phyloP scores from a whole-genome alignment of 1,139 yeast genomes.

The Taphrina confusa region DNA sequence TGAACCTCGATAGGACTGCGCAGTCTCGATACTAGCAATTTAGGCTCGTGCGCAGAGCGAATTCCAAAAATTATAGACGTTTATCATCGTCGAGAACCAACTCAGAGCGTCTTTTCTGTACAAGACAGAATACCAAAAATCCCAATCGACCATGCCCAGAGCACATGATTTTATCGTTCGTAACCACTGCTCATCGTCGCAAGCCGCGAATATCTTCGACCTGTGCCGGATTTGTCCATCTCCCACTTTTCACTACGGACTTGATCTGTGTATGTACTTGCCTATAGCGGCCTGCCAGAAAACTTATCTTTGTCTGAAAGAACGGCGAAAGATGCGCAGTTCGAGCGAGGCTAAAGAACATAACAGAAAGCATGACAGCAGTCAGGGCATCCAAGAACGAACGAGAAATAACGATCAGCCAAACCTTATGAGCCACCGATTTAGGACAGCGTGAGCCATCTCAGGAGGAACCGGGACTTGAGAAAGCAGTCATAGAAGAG shows the following conservation, averaged over 20 bases:
- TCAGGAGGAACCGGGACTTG: slow-evolving; percentile 30
- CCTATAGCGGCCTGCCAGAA: slow-evolving; percentile 26
- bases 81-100: not conserved
- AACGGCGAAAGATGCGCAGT: slow-evolving; percentile 33
- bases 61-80: not conserved
- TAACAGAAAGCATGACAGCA: slow-evolving; percentile 17
- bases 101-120: not conserved
- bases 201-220: no score
- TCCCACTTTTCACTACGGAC: slow-evolving; percentile 24
- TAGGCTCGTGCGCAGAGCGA: slow-evolving; percentile 7
- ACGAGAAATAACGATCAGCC: slow-evolving; percentile 3
- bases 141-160: no score
- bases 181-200: no score
- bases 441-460: slow-evolving; percentile 15
- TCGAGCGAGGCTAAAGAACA: slow-evolving; percentile 29
- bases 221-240: slow-evolving; percentile 24
- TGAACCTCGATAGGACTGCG: no score
- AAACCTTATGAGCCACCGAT: slow-evolving; percentile 20
- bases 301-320: slow-evolving; percentile 13
- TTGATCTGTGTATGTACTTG: slow-evolving; percentile 20
- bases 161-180: no score
- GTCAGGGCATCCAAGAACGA: slow-evolving; percentile 12
- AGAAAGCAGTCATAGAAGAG: not conserved
- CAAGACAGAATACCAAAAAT: not conserved
- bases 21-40: not conserved